phyloP scores from a whole-genome alignment of 2,329 filamentous ascomycete genomes.

The Penicillium concentricum region DNA sequence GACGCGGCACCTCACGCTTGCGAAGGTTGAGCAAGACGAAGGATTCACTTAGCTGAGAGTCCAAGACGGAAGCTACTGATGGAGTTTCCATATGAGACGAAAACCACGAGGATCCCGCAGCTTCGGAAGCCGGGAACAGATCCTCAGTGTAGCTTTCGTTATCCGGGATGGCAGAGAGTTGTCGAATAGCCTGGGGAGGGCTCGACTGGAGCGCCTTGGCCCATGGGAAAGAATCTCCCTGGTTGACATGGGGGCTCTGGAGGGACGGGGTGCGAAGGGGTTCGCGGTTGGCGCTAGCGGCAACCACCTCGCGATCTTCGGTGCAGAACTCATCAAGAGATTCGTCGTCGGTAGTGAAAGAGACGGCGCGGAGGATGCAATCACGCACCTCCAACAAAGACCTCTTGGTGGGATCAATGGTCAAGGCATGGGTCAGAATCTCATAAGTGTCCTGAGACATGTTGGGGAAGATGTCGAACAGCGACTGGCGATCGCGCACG shows the following conservation, averaged over 20 bases:
- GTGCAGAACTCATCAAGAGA: conserved; percentile 89
- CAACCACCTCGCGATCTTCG: conserved; percentile 71
- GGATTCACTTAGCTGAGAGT: conserved; percentile 77
- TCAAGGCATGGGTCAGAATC: conserved; percentile 86
- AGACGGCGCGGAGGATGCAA: conserved; percentile 74
- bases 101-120: conserved; percentile 68
- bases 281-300: conserved; percentile 83
- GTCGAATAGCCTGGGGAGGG: conserved; percentile 68
- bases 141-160: conserved; percentile 80
- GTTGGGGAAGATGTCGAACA: conserved; percentile 96
- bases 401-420: conserved; percentile 84
- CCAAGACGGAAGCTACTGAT: conserved; percentile 78
- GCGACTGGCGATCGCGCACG: conserved; percentile 84
- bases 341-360: conserved; percentile 93
- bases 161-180: conserved; percentile 81
- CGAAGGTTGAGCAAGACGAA: conserved; percentile 68
- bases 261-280: conserved; percentile 94
- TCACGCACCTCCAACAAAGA: conserved; percentile 76
- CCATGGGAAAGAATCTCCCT: conserved; percentile 85
- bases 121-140: conserved; percentile 75
- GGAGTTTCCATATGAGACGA: conserved; percentile 73
- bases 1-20: conserved; percentile 43
- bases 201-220: conserved; percentile 81
- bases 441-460: conserved; percentile 99
- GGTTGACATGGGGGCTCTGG: conserved; percentile 78